These are phyloP conservation scores for Cyberlindnera veronae DNA, from an alignment of 805 yeast species.

Conservation along the genomic window DNA sequence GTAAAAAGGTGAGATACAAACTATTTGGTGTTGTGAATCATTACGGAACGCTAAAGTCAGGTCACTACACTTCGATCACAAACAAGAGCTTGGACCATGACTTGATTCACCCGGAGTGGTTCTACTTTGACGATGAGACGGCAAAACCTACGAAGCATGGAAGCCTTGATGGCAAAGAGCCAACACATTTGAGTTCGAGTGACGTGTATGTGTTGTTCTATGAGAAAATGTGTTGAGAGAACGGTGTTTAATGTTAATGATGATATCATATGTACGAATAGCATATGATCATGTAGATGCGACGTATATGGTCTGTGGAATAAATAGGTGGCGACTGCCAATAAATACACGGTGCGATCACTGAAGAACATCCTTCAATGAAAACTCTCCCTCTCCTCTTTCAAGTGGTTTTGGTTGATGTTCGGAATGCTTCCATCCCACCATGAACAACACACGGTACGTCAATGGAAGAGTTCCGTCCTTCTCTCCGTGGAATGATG, in stretches of 20 bases:
- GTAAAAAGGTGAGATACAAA: slow-evolving; percentile 40
- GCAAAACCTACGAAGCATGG: slow-evolving; percentile 49
- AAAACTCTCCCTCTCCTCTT: slow-evolving; percentile 69
- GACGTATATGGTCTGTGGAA: no score
- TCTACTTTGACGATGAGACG: slow-evolving; percentile 70
- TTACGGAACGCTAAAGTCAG: slow-evolving; percentile 64
- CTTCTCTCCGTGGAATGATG: slow-evolving; percentile 62
- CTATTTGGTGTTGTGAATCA: slow-evolving; percentile 68
- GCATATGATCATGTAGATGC: no score
- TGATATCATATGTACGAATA: no score
- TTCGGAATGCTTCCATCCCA: slow-evolving; percentile 81
- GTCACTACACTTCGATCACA: slow-evolving; percentile 72
- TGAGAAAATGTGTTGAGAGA: slow-evolving; percentile 31
- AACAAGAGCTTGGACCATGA: slow-evolving; percentile 42
- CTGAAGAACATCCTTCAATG: slow-evolving; percentile 56
- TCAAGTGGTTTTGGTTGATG: slow-evolving; percentile 68
- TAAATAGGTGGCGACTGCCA: no score
- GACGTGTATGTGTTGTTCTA: slow-evolving; percentile 73
- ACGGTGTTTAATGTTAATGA: background rate
- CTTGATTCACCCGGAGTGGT: slow-evolving; percentile 51
- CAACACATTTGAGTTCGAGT: slow-evolving; percentile 41
- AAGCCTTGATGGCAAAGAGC: slow-evolving; percentile 35
- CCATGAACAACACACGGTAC: slow-evolving; percentile 73
- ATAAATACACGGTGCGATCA: no score
- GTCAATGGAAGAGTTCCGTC: slow-evolving; percentile 71